Conservation (phyloP, 345 rosid species). For the Hypericum androsaemum region DNA sequence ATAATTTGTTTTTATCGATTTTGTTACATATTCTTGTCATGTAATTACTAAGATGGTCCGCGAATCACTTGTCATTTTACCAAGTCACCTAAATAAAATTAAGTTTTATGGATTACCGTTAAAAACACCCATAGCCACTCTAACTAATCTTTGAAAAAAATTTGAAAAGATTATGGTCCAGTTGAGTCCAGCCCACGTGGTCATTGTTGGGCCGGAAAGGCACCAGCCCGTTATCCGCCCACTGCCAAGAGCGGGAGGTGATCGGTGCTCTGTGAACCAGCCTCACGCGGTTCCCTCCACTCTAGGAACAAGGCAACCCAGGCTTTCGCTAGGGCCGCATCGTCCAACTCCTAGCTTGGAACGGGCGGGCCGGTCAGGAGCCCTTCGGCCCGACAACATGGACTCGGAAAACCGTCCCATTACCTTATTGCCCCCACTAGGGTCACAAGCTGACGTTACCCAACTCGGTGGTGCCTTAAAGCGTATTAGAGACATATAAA, state of each 20-base stretch:
- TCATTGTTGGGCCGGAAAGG: not conserved
- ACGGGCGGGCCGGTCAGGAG: constrained; percentile 8
- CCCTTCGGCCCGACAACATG: not conserved
- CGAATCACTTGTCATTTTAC: too few relatives aligned
- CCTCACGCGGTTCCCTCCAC: constrained; percentile 38
- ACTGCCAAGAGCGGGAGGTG: constrained; percentile 21
- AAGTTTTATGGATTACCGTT: too few relatives aligned
- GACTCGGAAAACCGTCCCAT: not conserved
- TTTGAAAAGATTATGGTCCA: constrained; percentile 23
- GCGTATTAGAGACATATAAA: too few relatives aligned
- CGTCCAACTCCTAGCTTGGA: constrained; percentile 22
- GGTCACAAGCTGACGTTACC: constrained; percentile 22
- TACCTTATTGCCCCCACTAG: constrained; percentile 11
- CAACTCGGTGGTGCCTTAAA: too few relatives aligned
- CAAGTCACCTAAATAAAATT: too few relatives aligned
- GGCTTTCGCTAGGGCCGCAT: constrained; percentile 4
- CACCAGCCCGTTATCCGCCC: constrained; percentile 25
- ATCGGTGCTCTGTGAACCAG: constrained; percentile 25
- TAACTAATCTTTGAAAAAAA: too few relatives aligned
- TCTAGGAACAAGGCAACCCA: not conserved
- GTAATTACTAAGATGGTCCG: too few relatives aligned
- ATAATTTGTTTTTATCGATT: too few relatives aligned
- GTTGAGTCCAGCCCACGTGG: constrained; percentile 4
- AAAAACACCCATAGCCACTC: too few relatives aligned
- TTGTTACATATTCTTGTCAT: too few relatives aligned